Conservation (phyloP, 495 filamentous ascomycete genomes). For the Tuber melanosporum region DNA sequence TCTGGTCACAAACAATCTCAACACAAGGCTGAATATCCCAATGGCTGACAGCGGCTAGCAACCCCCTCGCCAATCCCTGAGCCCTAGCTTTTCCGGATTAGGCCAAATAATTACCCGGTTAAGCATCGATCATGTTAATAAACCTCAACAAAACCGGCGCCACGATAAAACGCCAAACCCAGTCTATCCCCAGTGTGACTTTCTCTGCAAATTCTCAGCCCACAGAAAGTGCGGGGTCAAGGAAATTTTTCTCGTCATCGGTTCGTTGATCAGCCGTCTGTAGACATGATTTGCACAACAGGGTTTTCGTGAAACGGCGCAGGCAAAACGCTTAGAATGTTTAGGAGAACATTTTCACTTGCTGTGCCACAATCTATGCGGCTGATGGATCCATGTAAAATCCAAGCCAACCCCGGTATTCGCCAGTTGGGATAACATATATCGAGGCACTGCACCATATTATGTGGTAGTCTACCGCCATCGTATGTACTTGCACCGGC, state of each 20-base stretch:
- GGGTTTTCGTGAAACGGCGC: not conserved
- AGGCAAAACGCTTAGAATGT: not conserved
- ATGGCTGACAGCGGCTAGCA: not conserved
- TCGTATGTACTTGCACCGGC: too few relatives aligned
- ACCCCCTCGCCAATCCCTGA: not conserved
- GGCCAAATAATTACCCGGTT: not conserved
- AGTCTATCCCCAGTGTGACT: not conserved
- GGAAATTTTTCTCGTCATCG: not conserved
- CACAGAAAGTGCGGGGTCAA: not conserved
- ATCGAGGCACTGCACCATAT: not conserved
- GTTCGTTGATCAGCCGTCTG: not conserved
- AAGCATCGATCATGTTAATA: not conserved
- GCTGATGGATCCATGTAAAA: not conserved
- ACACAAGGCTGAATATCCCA: not conserved
- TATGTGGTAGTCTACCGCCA: not conserved
- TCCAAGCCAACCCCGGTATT: not conserved
- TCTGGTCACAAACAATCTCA: not conserved
- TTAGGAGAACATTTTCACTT: not conserved
- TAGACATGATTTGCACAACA: not conserved
- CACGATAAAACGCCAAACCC: not conserved
- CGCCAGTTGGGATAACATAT: not conserved
- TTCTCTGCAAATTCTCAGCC: not conserved
- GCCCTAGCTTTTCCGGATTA: not conserved
- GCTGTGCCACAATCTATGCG: not conserved
- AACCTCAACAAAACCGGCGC: not conserved